Percentiles rank a stretch among this genome's conserved stretches.
These are phyloP conservation scores for Euphrasia arctica DNA, from an alignment of 305 asterid genomes.

Conservation along the genomic window DNA sequence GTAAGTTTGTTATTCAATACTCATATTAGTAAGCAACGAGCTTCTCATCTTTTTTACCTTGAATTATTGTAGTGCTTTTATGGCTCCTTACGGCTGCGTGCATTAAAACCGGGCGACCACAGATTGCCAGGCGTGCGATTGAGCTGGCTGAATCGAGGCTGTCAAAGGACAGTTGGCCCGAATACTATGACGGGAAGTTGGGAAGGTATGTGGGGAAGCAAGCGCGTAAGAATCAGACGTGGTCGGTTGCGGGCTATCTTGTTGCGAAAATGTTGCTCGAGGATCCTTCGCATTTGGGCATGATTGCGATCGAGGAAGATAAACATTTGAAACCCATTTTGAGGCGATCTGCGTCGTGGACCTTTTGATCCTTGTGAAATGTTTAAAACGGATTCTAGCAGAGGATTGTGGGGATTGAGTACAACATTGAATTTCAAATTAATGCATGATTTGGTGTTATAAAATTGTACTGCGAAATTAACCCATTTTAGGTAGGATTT, in stretches of 20 bases:
- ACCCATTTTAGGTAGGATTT: too few species aligned
- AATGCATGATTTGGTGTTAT: too few species aligned
- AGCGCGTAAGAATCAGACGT: conserved; percentile 68
- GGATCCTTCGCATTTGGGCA: conserved; percentile 84
- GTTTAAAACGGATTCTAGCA: too few species aligned
- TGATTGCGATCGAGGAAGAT: conserved; percentile 75
- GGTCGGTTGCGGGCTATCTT: conserved; percentile 81
- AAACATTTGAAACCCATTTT: conserved; percentile 63
- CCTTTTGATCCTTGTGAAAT: conserved; percentile 26
- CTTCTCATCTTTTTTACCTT: background rate
- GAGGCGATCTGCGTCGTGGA: conserved; percentile 71
- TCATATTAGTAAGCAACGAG: too few species aligned
- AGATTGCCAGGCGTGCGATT: conserved; percentile 70
- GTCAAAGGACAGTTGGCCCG: conserved; percentile 79
- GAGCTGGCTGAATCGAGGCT: conserved; percentile 66
- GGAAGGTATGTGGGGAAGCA: conserved; percentile 74
- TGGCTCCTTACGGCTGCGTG: conserved; percentile 93
- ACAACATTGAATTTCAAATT: too few species aligned
- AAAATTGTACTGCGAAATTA: too few species aligned
- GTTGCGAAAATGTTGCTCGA: conserved; percentile 85
- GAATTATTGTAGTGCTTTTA: conserved; percentile 49
- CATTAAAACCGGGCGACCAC: conserved; percentile 77
- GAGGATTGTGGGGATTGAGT: too few species aligned
- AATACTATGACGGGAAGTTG: conserved; percentile 71
- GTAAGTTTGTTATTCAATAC: conserved; percentile 22